These are phyloP conservation scores for Fusarium sp. DNA, from an alignment of 2,329 filamentous ascomycete genomes.

Conservation along the genomic window DNA sequence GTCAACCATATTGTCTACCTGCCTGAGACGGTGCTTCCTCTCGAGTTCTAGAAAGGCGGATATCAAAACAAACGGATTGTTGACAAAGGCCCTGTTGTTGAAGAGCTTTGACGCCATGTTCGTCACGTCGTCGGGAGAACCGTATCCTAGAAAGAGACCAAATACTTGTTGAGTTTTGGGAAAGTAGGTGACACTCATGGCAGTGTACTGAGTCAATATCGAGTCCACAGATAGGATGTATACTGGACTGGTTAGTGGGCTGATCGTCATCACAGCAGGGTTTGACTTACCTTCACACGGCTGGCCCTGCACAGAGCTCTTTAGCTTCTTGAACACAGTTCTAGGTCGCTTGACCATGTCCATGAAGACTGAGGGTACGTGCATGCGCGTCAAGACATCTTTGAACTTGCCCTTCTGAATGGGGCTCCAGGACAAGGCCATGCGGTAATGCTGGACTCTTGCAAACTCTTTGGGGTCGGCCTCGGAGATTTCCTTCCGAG, in stretches of 20 bases:
- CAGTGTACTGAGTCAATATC: conserved; percentile 10
- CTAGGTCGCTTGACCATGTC: not conserved
- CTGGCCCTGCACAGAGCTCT: not conserved
- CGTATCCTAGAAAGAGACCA: conserved; percentile 12
- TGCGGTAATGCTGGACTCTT: not conserved
- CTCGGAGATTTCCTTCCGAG: not conserved
- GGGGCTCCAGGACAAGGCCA: not conserved
- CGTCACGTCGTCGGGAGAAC: not conserved
- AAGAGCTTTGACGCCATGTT: not conserved
- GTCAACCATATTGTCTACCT: not conserved
- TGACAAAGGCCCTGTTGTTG: conserved; percentile 2
- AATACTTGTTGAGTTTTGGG: conserved; percentile 8
- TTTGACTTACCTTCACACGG: not conserved
- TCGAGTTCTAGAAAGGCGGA: conserved; percentile 13
- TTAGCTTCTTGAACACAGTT: not conserved
- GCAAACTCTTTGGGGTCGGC: not conserved
- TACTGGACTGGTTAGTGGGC: not conserved
- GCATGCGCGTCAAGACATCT: not conserved
- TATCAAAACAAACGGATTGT: conserved; percentile 15
- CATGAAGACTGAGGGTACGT: not conserved
- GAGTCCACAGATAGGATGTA: conserved; percentile 18
- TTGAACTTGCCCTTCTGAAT: not conserved
- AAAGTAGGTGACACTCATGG: conserved; percentile 17
- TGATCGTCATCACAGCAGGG: not conserved
- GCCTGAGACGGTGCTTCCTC: not conserved